phyloP scores from a whole-genome alignment of 1,284 basidiomycete species.

The Trichosporon ovoides region DNA sequence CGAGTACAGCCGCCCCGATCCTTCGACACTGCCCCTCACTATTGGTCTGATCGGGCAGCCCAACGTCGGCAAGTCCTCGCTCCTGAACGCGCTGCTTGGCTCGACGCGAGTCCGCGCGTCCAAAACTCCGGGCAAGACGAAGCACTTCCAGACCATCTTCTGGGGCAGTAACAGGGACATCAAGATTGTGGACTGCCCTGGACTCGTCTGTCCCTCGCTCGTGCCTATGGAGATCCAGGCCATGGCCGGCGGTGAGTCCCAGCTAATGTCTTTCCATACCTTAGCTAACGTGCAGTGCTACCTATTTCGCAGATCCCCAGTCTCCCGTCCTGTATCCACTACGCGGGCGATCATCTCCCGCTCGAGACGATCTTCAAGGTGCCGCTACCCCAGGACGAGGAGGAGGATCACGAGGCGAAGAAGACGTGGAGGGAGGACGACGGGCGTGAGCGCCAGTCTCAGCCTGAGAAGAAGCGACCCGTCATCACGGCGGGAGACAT shows the following conservation, averaged over 20 bases:
- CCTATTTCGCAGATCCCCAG: slow-evolving; percentile 83
- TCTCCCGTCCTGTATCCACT: slow-evolving; percentile 66
- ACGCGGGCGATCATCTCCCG: slow-evolving; percentile 64
- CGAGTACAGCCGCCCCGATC: slow-evolving; percentile 22
- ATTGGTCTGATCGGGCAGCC: slow-evolving; percentile 87
- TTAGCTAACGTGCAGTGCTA: slow-evolving; percentile 56
- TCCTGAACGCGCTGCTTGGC: slow-evolving; percentile 85
- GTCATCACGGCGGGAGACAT: slow-evolving; percentile 58
- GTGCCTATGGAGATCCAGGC: slow-evolving; percentile 76
- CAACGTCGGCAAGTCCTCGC: slow-evolving; percentile 87
- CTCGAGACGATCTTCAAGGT: slow-evolving; percentile 68
- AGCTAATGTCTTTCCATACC: not conserved
- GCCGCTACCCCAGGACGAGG: slow-evolving; percentile 24
- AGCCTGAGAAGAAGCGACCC: not conserved
- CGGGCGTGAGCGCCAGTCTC: not conserved
- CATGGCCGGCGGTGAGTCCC: slow-evolving; percentile 33
- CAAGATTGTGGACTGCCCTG: slow-evolving; percentile 78
- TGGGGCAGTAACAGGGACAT: slow-evolving; percentile 65
- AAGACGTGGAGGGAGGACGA: slow-evolving; percentile 33
- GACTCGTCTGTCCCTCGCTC: slow-evolving; percentile 72
- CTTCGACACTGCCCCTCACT: slow-evolving; percentile 61
- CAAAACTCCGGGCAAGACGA: slow-evolving; percentile 90
- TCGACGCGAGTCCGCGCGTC: slow-evolving; percentile 75
- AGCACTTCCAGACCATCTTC: slow-evolving; percentile 87
- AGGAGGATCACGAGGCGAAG: slow-evolving; percentile 35